phyloP scores from a whole-genome alignment of 169 alveolate genomes.

The Plasmodium malariae region DNA sequence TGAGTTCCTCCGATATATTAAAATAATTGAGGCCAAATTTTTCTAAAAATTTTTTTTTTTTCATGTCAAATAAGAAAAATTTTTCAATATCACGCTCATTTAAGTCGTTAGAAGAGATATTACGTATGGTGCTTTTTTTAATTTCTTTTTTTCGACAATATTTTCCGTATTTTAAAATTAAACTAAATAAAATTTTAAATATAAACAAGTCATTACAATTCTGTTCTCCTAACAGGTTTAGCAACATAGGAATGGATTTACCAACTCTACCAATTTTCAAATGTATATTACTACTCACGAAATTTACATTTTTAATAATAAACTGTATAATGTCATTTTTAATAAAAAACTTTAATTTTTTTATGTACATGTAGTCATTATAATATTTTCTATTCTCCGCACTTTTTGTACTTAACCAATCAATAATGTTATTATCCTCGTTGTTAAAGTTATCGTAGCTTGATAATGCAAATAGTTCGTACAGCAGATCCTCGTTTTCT shows the following conservation, averaged over 20 bases:
- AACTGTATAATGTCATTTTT: slow-evolving; percentile 71
- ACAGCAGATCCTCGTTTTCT: slow-evolving; percentile 24
- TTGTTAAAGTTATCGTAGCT: slow-evolving; percentile 39
- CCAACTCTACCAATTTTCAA: slow-evolving; percentile 36
- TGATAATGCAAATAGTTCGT: slow-evolving; percentile 13
- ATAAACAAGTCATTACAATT: slow-evolving; percentile 8
- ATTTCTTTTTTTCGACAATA: slow-evolving; percentile 28
- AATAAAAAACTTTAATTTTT: slow-evolving; percentile 19
- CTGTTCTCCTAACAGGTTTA: neutral
- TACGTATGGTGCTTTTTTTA: slow-evolving; percentile 4
- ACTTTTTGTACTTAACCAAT: neutral
- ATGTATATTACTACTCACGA: neutral
- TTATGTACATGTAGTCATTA: slow-evolving; percentile 10
- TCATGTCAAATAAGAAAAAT: neutral
- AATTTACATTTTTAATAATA: slow-evolving; percentile 31
- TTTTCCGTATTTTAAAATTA: slow-evolving; percentile 24
- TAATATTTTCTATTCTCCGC: neutral
- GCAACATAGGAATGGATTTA: slow-evolving; percentile 1
- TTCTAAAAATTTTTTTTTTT: slow-evolving; percentile 27
- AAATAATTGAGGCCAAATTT: slow-evolving; percentile 29
- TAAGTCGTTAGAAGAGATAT: neutral
- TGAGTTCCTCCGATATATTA: slow-evolving; percentile 7
- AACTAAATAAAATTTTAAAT: slow-evolving; percentile 19
- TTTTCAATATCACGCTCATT: slow-evolving; percentile 23
- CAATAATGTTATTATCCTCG: neutral